Base-by-base conservation (phyloP, 176 grass and related monocot species). In the Musa itinerans region DNA sequence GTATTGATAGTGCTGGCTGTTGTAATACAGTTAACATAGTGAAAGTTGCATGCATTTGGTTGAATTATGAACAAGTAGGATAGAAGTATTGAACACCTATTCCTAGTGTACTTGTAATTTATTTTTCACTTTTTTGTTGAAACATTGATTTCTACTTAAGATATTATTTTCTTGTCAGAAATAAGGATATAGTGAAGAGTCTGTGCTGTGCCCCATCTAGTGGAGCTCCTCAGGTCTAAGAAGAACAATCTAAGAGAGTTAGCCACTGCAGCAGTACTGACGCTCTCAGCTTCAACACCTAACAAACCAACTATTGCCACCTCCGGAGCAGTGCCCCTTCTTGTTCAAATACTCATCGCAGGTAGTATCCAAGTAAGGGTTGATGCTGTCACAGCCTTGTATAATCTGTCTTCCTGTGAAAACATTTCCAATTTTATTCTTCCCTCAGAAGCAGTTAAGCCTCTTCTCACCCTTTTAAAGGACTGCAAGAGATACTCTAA, bases 401-500 rank as follows among this genome's bases (percentile, higher is more conserved):
- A 80, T 72, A 80, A 80, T 69, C 78, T 80, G 17, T 80, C 78
- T 15, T 25, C 54, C 8, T 80, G 78, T 11, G 56, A 52, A 62
- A 68, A 80, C 19, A 72, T 54, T 48, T 50, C 21, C 10, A 68
- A 26, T 8, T 55, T 72, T 80, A 13, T 21, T 52, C 78, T 80
- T 26, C 68, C 68, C 50, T 48, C 55, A 1, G 78, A 80, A 26
- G 78, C 78, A 63, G 78, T 72, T 21, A 72, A 80, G 13, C 78
- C 68, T 62, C 78, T 80, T 19, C 56, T 80, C 11, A 53, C 34
- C 19, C 68, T 80, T 10, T 72, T 72, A 61, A 80, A 71, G 54
- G 78, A 80, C 43, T 72, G 68, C 68, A 80, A 80, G 78, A 71
- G 55, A 23, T 80, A 80, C 68, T 80, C 78, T 8, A 80, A 80